Percentiles rank a stretch among this genome's conserved stretches.
These are phyloP conservation scores for Trichodelitschia bisporula DNA, from an alignment of 495 filamentous ascomycete species.

Conservation along the genomic window DNA sequence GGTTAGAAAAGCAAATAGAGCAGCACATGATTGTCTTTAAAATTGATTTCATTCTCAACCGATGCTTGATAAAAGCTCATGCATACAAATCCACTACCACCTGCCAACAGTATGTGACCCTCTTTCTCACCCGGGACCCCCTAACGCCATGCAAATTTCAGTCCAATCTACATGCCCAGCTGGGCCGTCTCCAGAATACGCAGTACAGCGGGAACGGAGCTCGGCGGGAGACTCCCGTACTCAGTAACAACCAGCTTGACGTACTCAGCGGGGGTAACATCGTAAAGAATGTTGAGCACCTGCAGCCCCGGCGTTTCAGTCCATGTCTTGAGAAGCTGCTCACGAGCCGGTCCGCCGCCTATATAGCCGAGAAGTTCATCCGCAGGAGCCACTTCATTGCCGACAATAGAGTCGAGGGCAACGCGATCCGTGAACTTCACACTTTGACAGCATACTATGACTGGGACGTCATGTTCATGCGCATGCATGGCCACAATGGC, in stretches of 20 bases:
- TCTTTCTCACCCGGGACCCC: no score
- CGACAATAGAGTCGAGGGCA: conserved; percentile 70
- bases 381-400: conserved; percentile 62
- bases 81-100: no score
- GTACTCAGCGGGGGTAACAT: conserved; percentile 78
- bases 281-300: conserved; percentile 69
- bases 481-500: conserved; percentile 76
- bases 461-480: conserved; percentile 44
- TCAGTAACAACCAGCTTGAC: conserved; percentile 80
- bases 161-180: no score
- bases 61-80: no score
- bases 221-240: conserved; percentile 67
- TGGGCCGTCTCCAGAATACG: no score
- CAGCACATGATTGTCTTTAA: no score
- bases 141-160: no score
- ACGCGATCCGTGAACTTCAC: conserved; percentile 90
- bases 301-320: conserved; percentile 35
- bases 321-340: conserved; percentile 26
- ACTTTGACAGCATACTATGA: conserved; percentile 80
- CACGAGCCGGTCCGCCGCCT: conserved; percentile 10
- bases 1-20: no score
- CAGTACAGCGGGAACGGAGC: conserved; percentile 44
- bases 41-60: no score
- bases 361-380: conserved; percentile 29
- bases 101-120: no score